Conservation (phyloP, 805 yeast species). For the Zygosaccharomyces gambellarensis region DNA sequence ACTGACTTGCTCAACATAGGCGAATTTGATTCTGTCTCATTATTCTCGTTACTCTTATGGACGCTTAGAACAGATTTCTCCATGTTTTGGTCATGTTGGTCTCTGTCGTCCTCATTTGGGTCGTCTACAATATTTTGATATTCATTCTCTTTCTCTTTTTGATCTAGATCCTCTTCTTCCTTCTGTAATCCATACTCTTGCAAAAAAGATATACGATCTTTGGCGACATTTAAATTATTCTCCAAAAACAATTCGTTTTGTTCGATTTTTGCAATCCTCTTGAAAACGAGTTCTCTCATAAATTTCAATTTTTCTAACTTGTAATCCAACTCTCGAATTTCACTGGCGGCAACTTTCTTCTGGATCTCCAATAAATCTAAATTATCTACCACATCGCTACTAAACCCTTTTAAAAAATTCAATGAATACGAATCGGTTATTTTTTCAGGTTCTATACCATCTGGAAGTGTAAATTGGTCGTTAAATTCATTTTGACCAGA, state of each 20-base stretch:
- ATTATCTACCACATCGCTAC: slow-evolving; percentile 40
- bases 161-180: slow-evolving; percentile 16
- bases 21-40: slow-evolving; percentile 4
- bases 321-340: slow-evolving; percentile 58
- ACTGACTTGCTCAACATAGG: slow-evolving; percentile 40
- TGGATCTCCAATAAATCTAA: slow-evolving; percentile 56
- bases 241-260: slow-evolving; percentile 56
- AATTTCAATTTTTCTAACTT: slow-evolving; percentile 48
- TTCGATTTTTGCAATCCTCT: slow-evolving; percentile 56
- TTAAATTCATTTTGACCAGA: slow-evolving; percentile 15
- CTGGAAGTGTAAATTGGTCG: slow-evolving; percentile 34
- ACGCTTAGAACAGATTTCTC: neutral
- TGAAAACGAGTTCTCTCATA: slow-evolving; percentile 51
- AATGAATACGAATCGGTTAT: slow-evolving; percentile 42
- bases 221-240: slow-evolving; percentile 41
- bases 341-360: slow-evolving; percentile 59
- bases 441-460: slow-evolving; percentile 39
- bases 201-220: slow-evolving; percentile 41
- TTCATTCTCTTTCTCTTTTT: slow-evolving; percentile 13
- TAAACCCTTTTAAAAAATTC: slow-evolving; percentile 36
- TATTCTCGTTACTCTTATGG: slow-evolving; percentile 1
- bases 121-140: slow-evolving; percentile 7
- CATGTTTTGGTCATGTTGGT: neutral
- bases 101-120: neutral
- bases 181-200: slow-evolving; percentile 38